Evolutionary conservation across 306 rosid species (phyloP).

Genomic region (Sophora flavescens): DNA sequence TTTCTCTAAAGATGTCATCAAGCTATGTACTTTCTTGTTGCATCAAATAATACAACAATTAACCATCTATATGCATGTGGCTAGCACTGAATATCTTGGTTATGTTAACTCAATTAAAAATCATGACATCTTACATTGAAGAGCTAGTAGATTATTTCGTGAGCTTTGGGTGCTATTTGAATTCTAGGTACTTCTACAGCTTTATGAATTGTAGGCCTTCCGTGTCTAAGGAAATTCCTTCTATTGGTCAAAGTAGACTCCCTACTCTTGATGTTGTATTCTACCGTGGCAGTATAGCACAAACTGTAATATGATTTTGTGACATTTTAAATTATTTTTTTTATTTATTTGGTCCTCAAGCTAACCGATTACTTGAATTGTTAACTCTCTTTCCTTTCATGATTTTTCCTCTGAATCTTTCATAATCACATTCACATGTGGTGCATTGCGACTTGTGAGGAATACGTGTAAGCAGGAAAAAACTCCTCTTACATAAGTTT

Average conservation of each 20-base stretch:
- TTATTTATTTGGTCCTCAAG: background rate
- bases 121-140: background rate
- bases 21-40: constrained; percentile 12
- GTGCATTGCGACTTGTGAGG: background rate
- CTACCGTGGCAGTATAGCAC: no score
- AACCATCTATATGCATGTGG: background rate
- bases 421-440: background rate
- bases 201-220: constrained; percentile 4
- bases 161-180: background rate
- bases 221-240: background rate
- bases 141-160: background rate
- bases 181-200: background rate
- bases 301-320: no score
- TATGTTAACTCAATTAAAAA: background rate
- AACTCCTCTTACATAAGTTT: no score
- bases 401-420: background rate
- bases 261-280: background rate
- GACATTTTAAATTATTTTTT: background rate
- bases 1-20: constrained; percentile 26
- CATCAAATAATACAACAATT: constrained; percentile 3
- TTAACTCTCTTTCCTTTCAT: background rate
- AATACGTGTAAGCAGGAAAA: background rate
- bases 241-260: background rate
- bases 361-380: background rate
- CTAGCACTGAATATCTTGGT: background rate